Evolutionary conservation across 257 asterid genomes (phyloP).

Genomic region (Ocimum tenuiflorum): DNA sequence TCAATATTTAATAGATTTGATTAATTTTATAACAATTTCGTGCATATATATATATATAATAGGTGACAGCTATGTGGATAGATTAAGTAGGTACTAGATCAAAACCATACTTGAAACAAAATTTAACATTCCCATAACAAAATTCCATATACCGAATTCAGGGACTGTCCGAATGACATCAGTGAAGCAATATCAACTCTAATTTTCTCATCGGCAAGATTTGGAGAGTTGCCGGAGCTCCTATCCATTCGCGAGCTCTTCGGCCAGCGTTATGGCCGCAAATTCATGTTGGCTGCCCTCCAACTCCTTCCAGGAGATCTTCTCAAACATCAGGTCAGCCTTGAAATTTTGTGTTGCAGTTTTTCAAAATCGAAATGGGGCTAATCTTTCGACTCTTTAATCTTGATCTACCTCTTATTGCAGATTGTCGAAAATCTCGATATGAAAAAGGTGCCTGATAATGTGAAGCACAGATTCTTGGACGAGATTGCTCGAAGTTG

Average conservation of each 20-base stretch:
- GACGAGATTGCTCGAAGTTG: slow-evolving; percentile 44
- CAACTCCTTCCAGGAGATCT: slow-evolving; percentile 59
- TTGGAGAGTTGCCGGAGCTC: slow-evolving; percentile 77
- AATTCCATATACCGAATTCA: neutral
- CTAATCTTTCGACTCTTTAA: no score
- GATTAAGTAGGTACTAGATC: no score
- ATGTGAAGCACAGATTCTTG: slow-evolving; percentile 48
- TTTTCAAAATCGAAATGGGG: no score
- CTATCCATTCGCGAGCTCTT: slow-evolving; percentile 48
- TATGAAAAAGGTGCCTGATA: slow-evolving; percentile 39
- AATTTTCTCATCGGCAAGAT: slow-evolving; percentile 71
- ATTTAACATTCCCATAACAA: no score
- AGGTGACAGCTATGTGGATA: no score
- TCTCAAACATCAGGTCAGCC: slow-evolving; percentile 56
- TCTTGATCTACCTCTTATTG: no score
- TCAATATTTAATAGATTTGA: no score
- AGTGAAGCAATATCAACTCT: slow-evolving; percentile 65
- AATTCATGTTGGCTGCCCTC: slow-evolving; percentile 43
- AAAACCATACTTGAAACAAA: no score
- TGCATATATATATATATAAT: no score
- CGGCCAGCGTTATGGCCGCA: slow-evolving; percentile 50
- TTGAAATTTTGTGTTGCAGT: no score
- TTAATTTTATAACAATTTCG: no score
- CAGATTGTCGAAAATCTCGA: slow-evolving; percentile 46
- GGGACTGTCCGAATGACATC: slow-evolving; percentile 79